A percentile compares a stretch with the other conserved stretches of the same genome.
phyloP scores from a whole-genome alignment of 176 grass and related monocot genomes.

The Oryza meridionalis region DNA sequence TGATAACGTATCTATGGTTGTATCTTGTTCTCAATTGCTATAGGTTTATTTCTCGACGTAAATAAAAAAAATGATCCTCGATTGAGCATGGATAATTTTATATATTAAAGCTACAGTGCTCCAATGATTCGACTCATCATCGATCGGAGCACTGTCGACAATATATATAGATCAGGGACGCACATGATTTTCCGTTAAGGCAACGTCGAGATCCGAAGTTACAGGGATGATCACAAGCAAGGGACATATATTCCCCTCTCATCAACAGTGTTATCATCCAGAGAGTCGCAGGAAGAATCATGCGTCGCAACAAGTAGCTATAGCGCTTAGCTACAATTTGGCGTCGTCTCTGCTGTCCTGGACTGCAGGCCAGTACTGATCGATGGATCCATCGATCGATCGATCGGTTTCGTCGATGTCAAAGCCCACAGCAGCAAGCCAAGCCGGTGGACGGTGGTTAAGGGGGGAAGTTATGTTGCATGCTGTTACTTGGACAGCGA shows the following conservation, averaged over 20 bases:
- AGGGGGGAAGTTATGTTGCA: slow-evolving; percentile 21
- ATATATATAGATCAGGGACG: not conserved
- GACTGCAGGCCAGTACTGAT: not conserved
- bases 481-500: slow-evolving; percentile 11
- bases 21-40: too few relatives aligned
- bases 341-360: slow-evolving; percentile 4
- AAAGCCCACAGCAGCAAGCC: slow-evolving; percentile 11
- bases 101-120: not conserved
- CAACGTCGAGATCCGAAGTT: not conserved
- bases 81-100: not conserved
- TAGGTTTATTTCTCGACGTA: not conserved
- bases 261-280: slow-evolving; percentile 22
- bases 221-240: slow-evolving; percentile 18
- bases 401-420: slow-evolving; percentile 6
- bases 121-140: not conserved
- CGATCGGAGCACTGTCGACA: too few relatives aligned
- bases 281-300: slow-evolving; percentile 1
- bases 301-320: not conserved
- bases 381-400: not conserved
- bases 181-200: not conserved
- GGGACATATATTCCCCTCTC: slow-evolving; percentile 38
- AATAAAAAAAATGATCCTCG: not conserved
- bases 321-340: not conserved
- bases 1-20: too few relatives aligned
- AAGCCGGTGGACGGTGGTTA: slow-evolving; percentile 20